A percentile compares a stretch with the other conserved stretches of the same genome.
Conservation (phyloP, 345 rosid genomes). For the Salix viminalis region DNA sequence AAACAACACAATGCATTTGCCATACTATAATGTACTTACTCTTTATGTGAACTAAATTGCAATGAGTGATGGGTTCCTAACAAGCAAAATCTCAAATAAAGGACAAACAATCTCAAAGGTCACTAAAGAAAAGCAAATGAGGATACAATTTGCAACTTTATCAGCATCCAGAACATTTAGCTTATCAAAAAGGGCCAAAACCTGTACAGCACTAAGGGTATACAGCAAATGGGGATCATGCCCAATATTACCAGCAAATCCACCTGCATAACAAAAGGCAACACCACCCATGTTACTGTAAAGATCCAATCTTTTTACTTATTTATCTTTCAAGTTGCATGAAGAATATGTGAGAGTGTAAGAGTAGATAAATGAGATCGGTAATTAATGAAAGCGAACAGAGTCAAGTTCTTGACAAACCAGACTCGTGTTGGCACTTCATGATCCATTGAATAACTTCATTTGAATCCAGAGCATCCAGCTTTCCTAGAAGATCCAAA, state of each 20-base stretch:
- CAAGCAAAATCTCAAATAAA: neutral
- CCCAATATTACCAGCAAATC: slow-evolving; percentile 90
- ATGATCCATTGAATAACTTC: slow-evolving; percentile 71
- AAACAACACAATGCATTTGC: neutral
- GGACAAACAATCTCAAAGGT: neutral
- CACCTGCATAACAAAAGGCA: slow-evolving; percentile 46
- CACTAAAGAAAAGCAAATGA: slow-evolving; percentile 1
- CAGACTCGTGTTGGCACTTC: slow-evolving; percentile 77
- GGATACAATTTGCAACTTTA: slow-evolving; percentile 85
- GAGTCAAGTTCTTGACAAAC: slow-evolving; percentile 29
- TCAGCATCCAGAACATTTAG: slow-evolving; percentile 55
- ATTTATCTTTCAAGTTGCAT: neutral
- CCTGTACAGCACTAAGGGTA: slow-evolving; percentile 86
- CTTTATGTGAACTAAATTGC: neutral
- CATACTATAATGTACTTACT: neutral
- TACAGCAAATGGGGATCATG: slow-evolving; percentile 78
- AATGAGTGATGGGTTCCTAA: neutral
- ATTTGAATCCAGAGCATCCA: slow-evolving; percentile 46
- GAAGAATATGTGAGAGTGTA: neutral
- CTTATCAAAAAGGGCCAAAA: slow-evolving; percentile 69
- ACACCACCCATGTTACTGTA: neutral
- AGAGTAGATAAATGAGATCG: neutral
- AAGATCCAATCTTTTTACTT: neutral
- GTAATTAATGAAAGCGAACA: neutral
- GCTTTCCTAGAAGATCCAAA: slow-evolving; percentile 70